phyloP scores from a whole-genome alignment of 106 monocot genomes.

The Gastrodia elata region DNA sequence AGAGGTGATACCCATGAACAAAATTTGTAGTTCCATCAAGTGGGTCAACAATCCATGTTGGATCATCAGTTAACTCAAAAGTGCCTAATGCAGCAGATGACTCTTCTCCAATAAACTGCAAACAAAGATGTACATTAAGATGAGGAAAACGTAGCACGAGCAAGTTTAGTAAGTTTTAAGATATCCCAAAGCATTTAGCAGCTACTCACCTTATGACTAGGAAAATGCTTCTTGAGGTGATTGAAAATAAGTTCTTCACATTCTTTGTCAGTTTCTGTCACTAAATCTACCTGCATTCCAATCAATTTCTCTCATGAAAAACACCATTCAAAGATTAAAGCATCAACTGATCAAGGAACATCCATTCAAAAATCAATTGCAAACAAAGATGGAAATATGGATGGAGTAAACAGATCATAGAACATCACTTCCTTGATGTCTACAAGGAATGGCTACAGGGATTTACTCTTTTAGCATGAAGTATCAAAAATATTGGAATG shows the following conservation, averaged over 20 bases:
- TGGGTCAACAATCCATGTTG: slow-evolving; percentile 98
- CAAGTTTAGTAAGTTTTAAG: not conserved
- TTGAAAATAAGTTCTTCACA: slow-evolving; percentile 85
- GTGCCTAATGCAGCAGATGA: slow-evolving; percentile 69
- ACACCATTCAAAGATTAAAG: not conserved
- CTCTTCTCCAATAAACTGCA: slow-evolving; percentile 90
- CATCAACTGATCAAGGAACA: not conserved
- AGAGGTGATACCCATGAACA: slow-evolving; percentile 69
- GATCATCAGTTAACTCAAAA: slow-evolving; percentile 67
- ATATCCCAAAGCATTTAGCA: not conserved
- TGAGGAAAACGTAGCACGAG: not conserved
- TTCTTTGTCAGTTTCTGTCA: slow-evolving; percentile 90
- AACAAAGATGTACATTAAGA: not conserved
- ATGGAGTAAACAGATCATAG: not conserved
- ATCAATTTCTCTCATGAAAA: not conserved
- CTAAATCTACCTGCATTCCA: slow-evolving; percentile 81
- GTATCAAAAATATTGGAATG: not conserved
- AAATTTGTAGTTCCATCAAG: slow-evolving; percentile 98
- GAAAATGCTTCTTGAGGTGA: slow-evolving; percentile 72
- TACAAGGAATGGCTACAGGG: not conserved
- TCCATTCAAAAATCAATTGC: not conserved
- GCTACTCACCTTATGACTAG: slow-evolving; percentile 67
- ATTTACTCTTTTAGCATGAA: not conserved
- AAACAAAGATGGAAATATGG: not conserved
- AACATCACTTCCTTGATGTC: not conserved